Evolutionary conservation across 305 asterid species (phyloP).

Genomic region (Rubia occidens): DNA sequence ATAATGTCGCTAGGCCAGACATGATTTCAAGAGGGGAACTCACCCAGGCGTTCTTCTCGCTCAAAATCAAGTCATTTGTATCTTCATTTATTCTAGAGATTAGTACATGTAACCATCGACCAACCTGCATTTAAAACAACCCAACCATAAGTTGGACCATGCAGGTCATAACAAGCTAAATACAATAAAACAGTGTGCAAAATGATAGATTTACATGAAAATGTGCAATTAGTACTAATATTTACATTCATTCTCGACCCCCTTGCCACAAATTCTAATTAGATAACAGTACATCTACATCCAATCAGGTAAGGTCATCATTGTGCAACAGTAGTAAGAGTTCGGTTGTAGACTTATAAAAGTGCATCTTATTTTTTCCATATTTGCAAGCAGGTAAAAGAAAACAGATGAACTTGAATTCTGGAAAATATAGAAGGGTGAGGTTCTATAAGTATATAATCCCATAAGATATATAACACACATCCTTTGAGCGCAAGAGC

Average conservation of each 20-base stretch:
- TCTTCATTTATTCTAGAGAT: conserved; percentile 83
- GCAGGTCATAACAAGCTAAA: neutral
- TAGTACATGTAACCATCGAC: conserved; percentile 56
- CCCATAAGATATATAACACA: neutral
- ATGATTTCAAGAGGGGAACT: conserved; percentile 25
- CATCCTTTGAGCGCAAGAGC: neutral
- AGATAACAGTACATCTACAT: neutral
- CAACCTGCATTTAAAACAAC: conserved; percentile 54
- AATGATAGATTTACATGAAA: neutral
- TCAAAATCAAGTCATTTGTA: conserved; percentile 82
- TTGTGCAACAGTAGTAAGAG: neutral
- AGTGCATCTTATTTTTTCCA: neutral
- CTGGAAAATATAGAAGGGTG: neutral
- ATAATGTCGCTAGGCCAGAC: conserved; percentile 9
- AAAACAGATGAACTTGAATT: neutral
- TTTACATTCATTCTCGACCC: neutral
- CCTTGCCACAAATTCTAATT: neutral
- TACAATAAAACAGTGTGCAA: neutral
- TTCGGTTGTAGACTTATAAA: neutral
- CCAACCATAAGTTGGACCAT: conserved; percentile 1
- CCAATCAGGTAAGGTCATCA: neutral
- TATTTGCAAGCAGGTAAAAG: neutral
- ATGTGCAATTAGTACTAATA: neutral
- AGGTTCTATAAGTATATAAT: conserved; percentile 2
- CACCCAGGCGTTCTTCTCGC: conserved; percentile 92